phyloP scores from a whole-genome alignment of 768 basidiomycete genomes.

The Boletus fagicola region DNA sequence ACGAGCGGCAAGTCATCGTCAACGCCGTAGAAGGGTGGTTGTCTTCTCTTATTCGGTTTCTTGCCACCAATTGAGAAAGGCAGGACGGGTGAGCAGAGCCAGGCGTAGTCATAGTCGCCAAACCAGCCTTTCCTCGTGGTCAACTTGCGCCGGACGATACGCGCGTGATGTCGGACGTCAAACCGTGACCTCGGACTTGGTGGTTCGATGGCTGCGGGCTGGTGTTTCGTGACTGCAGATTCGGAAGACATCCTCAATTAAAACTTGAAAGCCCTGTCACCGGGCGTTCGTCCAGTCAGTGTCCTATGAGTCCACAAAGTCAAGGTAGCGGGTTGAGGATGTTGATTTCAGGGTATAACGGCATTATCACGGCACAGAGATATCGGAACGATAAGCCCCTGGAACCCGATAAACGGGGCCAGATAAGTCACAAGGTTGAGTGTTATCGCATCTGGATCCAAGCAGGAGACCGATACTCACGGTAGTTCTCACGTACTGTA shows the following conservation, averaged over 20 bases:
- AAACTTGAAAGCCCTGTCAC: background rate
- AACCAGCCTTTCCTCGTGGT: constrained; percentile 68
- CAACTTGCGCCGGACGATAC: constrained; percentile 34
- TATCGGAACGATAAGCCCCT: background rate
- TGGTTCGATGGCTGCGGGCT: constrained; percentile 14
- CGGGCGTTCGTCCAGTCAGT: background rate
- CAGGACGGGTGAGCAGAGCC: constrained; percentile 67
- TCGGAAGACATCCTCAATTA: constrained; percentile 15
- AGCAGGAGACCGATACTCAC: background rate
- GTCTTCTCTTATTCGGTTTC: constrained; percentile 26
- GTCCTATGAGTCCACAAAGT: background rate
- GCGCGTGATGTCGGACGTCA: constrained; percentile 7
- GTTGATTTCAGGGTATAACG: background rate
- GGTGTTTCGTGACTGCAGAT: constrained; percentile 14
- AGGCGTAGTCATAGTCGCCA: constrained; percentile 79
- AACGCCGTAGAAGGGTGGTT: constrained; percentile 74
- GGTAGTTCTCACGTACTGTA: background rate
- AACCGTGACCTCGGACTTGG: constrained; percentile 10
- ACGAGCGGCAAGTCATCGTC: constrained; percentile 70
- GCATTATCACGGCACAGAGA: background rate
- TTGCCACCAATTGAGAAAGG: constrained; percentile 49
- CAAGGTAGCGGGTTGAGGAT: background rate
- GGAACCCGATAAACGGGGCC: background rate
- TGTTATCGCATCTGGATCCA: background rate
- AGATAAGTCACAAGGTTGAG: background rate